phyloP scores from a whole-genome alignment of 225 moss, liverwort and hornwort species.

The Bryoerythrophyllum caledonicum region DNA sequence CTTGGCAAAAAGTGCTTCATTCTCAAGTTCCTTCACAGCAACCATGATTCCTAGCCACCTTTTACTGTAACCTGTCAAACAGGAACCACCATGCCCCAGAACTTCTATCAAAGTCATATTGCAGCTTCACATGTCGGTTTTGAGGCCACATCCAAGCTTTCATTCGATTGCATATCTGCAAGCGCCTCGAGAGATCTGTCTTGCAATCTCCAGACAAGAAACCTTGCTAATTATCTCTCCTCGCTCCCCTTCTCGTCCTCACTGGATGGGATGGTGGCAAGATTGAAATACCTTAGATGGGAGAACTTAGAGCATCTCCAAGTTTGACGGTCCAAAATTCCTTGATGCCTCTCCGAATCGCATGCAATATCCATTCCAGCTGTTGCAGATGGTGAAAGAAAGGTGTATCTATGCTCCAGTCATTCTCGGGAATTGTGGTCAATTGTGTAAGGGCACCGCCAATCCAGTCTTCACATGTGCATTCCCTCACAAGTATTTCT shows the following conservation, averaged over 20 bases:
- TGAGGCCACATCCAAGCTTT: too few relatives aligned
- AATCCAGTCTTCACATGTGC: constrained; percentile 10
- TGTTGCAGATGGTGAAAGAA: not conserved
- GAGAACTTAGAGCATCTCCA: not conserved
- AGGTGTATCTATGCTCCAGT: not conserved
- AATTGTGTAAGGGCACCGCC: not conserved
- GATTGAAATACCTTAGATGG: not conserved
- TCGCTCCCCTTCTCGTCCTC: not conserved
- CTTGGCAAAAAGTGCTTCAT: not conserved
- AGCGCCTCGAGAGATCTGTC: too few relatives aligned
- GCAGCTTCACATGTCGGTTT: not conserved
- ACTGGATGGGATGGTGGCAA: not conserved
- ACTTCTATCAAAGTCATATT: not conserved
- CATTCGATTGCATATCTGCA: not conserved
- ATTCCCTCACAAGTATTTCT: not conserved
- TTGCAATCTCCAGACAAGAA: not conserved
- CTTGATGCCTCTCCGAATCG: not conserved
- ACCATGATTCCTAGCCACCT: not conserved
- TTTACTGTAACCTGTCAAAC: not conserved
- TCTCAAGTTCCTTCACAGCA: not conserved
- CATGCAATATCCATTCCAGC: constrained; percentile 4
- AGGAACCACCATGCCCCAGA: not conserved
- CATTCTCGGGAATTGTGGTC: not conserved
- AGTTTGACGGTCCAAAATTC: not conserved
- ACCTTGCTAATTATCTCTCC: not conserved